phyloP scores from a whole-genome alignment of 2,329 filamentous ascomycete species.

The Elsinoe necatrix region DNA sequence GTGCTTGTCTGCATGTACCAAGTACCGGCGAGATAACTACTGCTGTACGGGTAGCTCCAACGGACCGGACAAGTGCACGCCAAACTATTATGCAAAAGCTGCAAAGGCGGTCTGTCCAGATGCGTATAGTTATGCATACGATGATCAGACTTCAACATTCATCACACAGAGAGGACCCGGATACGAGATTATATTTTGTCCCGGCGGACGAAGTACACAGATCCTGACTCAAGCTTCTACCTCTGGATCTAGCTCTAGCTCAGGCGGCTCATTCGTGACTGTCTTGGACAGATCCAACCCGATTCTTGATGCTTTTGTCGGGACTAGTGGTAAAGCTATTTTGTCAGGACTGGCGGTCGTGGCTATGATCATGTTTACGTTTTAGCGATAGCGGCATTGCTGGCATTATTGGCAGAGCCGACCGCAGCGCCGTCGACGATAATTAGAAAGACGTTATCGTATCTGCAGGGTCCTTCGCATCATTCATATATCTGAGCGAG shows the following conservation, averaged over 20 bases:
- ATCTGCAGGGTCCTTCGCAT: constrained; percentile 1
- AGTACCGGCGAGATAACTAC: constrained; percentile 56
- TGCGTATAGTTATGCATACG: constrained; percentile 68
- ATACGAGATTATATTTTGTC: constrained; percentile 73
- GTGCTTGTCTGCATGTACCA: constrained; percentile 68
- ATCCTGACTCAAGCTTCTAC: constrained; percentile 34
- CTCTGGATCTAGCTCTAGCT: constrained; percentile 18
- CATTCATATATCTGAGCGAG: constrained; percentile 3
- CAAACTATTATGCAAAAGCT: constrained; percentile 57
- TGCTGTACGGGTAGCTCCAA: constrained; percentile 68
- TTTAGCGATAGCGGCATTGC: background rate
- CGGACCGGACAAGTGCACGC: constrained; percentile 54
- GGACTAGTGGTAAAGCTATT: constrained; percentile 14
- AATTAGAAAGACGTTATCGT: background rate
- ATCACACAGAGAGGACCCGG: constrained; percentile 57
- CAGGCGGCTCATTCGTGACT: constrained; percentile 19
- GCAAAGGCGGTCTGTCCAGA: constrained; percentile 75
- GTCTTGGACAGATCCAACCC: constrained; percentile 16
- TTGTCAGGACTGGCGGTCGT: constrained; percentile 8
- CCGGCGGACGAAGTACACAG: constrained; percentile 45
- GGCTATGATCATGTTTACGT: constrained; percentile 12
- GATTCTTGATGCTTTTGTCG: constrained; percentile 20
- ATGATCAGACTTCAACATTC: constrained; percentile 50
- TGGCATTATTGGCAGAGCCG: background rate
- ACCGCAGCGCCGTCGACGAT: constrained; percentile 1